Conservation (phyloP, 1,139 yeast species). For the Pichia sp. region DNA sequence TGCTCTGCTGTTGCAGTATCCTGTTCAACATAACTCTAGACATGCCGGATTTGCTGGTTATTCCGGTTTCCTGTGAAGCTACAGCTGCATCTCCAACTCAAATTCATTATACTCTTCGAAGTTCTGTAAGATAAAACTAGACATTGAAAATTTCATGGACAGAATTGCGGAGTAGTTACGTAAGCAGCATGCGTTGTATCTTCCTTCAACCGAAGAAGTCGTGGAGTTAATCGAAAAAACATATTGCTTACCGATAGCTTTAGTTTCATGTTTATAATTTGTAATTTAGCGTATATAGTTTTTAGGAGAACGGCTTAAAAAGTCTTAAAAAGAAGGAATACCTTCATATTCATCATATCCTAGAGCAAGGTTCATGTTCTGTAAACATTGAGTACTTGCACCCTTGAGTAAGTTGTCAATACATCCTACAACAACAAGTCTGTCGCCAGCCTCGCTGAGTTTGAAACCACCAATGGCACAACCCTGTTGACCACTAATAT, state of each 20-base stretch:
- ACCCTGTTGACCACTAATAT: constrained; percentile 90
- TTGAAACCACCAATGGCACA: constrained; percentile 95
- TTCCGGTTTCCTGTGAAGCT: neutral
- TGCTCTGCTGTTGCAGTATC: neutral
- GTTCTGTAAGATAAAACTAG: too few relatives aligned
- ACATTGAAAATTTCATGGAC: neutral
- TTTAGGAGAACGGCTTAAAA: neutral
- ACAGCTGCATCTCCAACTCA: too few relatives aligned
- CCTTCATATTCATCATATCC: constrained; percentile 95
- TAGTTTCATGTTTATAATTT: neutral
- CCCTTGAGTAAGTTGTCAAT: constrained; percentile 95
- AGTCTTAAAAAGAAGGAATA: constrained; percentile 51
- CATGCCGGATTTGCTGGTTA: neutral
- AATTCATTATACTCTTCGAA: too few relatives aligned
- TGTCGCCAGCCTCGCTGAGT: constrained; percentile 78
- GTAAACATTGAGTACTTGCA: constrained; percentile 97
- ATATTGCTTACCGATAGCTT: neutral
- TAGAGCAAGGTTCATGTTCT: constrained; percentile 84
- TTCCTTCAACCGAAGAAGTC: neutral
- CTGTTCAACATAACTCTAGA: neutral
- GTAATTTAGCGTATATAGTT: neutral
- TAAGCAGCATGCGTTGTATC: neutral
- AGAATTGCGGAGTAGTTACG: neutral
- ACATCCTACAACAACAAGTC: constrained; percentile 92
- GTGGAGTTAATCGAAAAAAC: too few relatives aligned